Percentiles rank a stretch among this genome's conserved stretches.
Evolutionary conservation across 2,329 filamentous ascomycete genomes (phyloP).

Genomic region (Trichoderma koningiopsis): DNA sequence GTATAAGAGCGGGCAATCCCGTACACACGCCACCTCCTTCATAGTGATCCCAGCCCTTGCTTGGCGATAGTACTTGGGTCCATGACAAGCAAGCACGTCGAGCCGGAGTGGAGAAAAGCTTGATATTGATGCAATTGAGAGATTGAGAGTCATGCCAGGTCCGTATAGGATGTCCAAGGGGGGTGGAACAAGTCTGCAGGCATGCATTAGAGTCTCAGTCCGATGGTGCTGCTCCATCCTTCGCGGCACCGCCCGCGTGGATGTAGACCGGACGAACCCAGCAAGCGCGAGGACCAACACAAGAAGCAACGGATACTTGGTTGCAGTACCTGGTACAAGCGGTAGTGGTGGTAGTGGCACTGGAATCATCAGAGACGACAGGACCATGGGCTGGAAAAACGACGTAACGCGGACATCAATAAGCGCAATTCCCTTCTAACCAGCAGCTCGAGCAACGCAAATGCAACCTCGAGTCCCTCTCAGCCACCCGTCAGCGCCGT

Average conservation of each 20-base stretch:
- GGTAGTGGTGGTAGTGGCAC: not conserved
- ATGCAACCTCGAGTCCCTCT: not conserved
- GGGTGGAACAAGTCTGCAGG: not conserved
- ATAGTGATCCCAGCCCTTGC: not conserved
- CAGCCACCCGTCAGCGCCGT: not conserved
- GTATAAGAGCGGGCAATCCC: not conserved
- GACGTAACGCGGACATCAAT: not conserved
- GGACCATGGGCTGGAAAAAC: not conserved
- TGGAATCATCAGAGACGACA: not conserved
- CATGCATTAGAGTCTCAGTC: not conserved
- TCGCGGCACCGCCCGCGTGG: constrained; percentile 18
- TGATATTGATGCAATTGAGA: not conserved
- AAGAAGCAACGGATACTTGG: not conserved
- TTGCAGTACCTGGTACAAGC: not conserved
- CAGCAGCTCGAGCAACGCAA: not conserved
- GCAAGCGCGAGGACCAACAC: constrained; percentile 19
- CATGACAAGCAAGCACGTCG: not conserved
- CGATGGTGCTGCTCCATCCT: constrained; percentile 13
- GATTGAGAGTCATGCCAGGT: not conserved
- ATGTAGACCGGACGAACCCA: not conserved
- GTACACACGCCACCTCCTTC: not conserved
- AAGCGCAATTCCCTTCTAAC: not conserved
- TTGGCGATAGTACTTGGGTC: not conserved
- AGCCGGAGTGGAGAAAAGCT: constrained; percentile 4
- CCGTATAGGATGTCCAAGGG: not conserved